These are phyloP conservation scores for Capsicum chinense DNA, from an alignment of 257 asterid genomes.

Conservation along the genomic window DNA sequence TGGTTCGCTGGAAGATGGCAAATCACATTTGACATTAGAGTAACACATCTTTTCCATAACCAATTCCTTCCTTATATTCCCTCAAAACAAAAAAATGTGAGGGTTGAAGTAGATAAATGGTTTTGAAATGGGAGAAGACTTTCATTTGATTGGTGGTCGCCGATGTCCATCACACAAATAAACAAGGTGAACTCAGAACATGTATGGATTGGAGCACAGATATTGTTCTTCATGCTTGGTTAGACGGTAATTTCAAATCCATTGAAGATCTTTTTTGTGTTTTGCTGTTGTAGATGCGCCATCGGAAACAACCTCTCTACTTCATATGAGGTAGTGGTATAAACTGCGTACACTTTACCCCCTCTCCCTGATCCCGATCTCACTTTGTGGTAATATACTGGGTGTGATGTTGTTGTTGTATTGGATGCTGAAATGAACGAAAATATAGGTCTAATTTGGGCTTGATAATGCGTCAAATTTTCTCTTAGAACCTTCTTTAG, in stretches of 20 bases:
- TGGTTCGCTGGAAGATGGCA: constrained; percentile 1
- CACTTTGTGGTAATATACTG: no score
- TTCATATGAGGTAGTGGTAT: no score
- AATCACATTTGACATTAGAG: background rate
- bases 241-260: background rate
- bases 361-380: no score
- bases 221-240: background rate
- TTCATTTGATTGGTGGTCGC: constrained; percentile 19
- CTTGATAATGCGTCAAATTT: background rate
- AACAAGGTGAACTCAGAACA: background rate
- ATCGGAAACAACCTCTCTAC: no score
- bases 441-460: background rate
- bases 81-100: background rate
- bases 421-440: background rate
- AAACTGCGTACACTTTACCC: no score
- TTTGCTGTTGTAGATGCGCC: no score
- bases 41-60: background rate
- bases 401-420: no score
- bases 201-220: background rate
- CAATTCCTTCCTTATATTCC: background rate
- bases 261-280: background rate
- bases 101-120: background rate
- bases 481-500: background rate
- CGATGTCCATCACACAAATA: background rate
- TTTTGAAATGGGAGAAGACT: background rate